These are phyloP conservation scores for Eleusine indica DNA, from an alignment of 176 grass and related monocot species.

Conservation along the genomic window DNA sequence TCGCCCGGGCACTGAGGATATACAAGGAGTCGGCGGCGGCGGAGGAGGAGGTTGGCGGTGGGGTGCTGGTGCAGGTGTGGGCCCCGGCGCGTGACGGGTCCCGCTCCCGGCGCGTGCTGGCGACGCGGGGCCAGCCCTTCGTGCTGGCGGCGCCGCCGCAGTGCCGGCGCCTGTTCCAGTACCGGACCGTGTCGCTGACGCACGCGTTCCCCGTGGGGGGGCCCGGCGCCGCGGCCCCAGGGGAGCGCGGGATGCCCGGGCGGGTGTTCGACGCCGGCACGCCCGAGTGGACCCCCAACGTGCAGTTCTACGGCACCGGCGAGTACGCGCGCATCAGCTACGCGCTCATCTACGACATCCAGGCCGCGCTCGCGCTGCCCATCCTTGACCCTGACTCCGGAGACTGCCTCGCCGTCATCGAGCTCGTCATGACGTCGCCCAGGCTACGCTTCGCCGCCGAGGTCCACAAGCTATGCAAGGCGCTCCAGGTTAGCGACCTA, in stretches of 20 bases:
- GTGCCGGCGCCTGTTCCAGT: conserved; percentile 70
- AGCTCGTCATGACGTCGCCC: conserved; percentile 74
- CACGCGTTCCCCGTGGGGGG: conserved; percentile 78
- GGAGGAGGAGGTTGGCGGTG: not conserved
- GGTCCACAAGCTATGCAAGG: conserved; percentile 77
- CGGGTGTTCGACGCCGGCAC: conserved; percentile 71
- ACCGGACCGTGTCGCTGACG: conserved; percentile 66
- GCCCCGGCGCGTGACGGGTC: conserved; percentile 70
- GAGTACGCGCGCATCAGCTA: conserved; percentile 93
- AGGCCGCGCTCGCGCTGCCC: conserved; percentile 77
- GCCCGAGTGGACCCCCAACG: conserved; percentile 96
- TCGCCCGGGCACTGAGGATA: conserved; percentile 77
- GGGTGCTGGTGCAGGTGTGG: conserved; percentile 86
- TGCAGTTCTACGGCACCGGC: conserved; percentile 82
- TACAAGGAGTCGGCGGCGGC: conserved; percentile 60
- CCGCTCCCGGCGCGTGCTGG: conserved; percentile 57
- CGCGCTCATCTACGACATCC: conserved; percentile 88
- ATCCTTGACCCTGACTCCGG: conserved; percentile 56
- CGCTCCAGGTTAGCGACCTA: conserved; percentile 55
- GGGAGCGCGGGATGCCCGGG: conserved; percentile 65
- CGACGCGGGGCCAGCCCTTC: conserved; percentile 85
- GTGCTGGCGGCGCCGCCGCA: conserved; percentile 56
- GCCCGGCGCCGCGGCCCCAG: conserved; percentile 32
- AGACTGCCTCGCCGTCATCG: conserved; percentile 73
- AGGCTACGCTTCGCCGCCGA: conserved; percentile 64